A percentile compares a stretch with the other conserved stretches of the same genome.
phyloP scores from a whole-genome alignment of 129 eudicot species.

The Cynara cardunculus region DNA sequence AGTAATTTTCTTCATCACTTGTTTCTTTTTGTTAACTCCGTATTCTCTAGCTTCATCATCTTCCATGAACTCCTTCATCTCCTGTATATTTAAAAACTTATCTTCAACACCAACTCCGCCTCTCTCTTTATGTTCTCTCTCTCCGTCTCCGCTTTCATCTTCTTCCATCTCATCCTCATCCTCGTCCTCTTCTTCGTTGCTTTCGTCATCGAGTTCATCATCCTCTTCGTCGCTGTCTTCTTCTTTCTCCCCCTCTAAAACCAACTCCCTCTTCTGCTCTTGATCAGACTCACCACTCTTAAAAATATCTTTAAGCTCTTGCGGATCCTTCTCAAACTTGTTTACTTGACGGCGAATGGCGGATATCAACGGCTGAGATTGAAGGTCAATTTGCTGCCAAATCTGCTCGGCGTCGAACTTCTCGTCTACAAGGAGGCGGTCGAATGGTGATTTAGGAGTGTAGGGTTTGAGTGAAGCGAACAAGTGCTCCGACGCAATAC shows the following conservation, averaged over 20 bases:
- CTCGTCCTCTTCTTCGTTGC: constrained; percentile 26
- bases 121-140: constrained; percentile 10
- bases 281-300: constrained; percentile 1
- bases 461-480: constrained; percentile 56
- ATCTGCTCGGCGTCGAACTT: constrained; percentile 93
- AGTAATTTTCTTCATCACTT: constrained; percentile 11
- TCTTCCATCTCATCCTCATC: constrained; percentile 36
- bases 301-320: constrained; percentile 28
- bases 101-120: constrained; percentile 56
- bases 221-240: constrained; percentile 19
- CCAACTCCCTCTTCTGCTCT: constrained; percentile 12
- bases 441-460: constrained; percentile 66
- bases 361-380: constrained; percentile 62
- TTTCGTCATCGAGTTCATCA: constrained; percentile 20
- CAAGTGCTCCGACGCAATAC: constrained; percentile 56
- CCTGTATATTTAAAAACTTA: constrained; percentile 65
- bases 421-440: constrained; percentile 46
- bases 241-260: constrained; percentile 14
- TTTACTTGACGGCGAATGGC: constrained; percentile 49
- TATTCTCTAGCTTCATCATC: constrained; percentile 76
- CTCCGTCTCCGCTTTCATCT: constrained; percentile 28
- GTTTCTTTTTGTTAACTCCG: constrained; percentile 40
- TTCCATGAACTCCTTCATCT: constrained; percentile 67
- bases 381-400: constrained; percentile 95
- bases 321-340: constrained; percentile 57